These are phyloP conservation scores for Parmelia sp. DNA, from an alignment of 495 filamentous ascomycete genomes.

Conservation along the genomic window DNA sequence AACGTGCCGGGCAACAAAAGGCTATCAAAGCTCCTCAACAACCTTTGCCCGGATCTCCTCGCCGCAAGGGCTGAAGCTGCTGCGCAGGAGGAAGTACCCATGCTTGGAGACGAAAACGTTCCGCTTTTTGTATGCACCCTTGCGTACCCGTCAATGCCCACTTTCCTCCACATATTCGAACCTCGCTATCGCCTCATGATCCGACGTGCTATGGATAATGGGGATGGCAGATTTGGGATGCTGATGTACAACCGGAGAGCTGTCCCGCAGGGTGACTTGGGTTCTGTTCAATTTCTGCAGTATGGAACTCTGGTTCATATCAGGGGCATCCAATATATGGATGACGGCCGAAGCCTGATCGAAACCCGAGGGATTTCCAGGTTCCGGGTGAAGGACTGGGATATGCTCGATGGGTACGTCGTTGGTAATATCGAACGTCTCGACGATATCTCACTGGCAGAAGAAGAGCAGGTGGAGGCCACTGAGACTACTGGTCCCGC, in stretches of 20 bases:
- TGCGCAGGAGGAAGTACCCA: slow-evolving; percentile 43
- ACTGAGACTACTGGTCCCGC: slow-evolving; percentile 39
- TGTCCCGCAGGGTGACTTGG: slow-evolving; percentile 52
- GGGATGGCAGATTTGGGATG: slow-evolving; percentile 75
- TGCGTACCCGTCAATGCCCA: slow-evolving; percentile 74
- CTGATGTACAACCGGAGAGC: slow-evolving; percentile 58
- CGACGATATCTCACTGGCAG: slow-evolving; percentile 70
- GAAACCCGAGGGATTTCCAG: slow-evolving; percentile 68
- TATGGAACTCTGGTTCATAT: slow-evolving; percentile 76
- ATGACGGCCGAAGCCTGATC: slow-evolving; percentile 74
- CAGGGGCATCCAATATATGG: slow-evolving; percentile 60
- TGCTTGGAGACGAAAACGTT: slow-evolving; percentile 51
- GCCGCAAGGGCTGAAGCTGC: slow-evolving; percentile 47
- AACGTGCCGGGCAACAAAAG: slow-evolving; percentile 55
- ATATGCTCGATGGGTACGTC: slow-evolving; percentile 66
- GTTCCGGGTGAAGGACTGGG: slow-evolving; percentile 62
- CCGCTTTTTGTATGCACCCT: slow-evolving; percentile 79
- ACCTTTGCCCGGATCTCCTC: slow-evolving; percentile 61
- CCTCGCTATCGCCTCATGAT: slow-evolving; percentile 86
- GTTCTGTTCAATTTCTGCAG: slow-evolving; percentile 55
- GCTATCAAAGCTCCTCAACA: slow-evolving; percentile 52
- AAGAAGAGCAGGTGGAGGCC: slow-evolving; percentile 71
- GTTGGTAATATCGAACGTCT: slow-evolving; percentile 67
- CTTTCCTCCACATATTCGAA: slow-evolving; percentile 86
- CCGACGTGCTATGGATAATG: slow-evolving; percentile 62